These are phyloP conservation scores for Ceratobasidium sp. DNA, from an alignment of 1,284 basidiomycete genomes.

Conservation along the genomic window DNA sequence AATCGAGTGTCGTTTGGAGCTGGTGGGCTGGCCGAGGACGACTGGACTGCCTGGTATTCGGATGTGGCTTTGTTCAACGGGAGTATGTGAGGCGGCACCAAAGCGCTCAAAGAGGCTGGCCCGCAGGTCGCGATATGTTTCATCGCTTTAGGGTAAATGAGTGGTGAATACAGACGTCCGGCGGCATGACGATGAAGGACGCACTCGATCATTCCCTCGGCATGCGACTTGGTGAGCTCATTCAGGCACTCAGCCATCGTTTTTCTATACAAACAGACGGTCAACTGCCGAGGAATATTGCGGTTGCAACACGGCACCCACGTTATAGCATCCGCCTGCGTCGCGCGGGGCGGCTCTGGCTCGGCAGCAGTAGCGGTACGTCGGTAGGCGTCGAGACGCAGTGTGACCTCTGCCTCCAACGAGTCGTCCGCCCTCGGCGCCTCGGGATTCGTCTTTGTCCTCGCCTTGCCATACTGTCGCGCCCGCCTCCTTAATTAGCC, in stretches of 20 bases:
- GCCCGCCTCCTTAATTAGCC: constrained; percentile 2
- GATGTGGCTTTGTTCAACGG: constrained; percentile 69
- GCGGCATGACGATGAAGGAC: background rate
- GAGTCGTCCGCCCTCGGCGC: constrained; percentile 8
- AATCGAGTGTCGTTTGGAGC: constrained; percentile 36
- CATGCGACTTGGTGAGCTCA: constrained; percentile 38
- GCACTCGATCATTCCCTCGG: constrained; percentile 43
- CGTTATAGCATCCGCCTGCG: constrained; percentile 28
- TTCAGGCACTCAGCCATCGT: constrained; percentile 39
- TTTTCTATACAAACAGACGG: constrained; percentile 11
- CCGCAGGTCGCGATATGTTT: constrained; percentile 78
- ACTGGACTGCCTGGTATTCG: constrained; percentile 19
- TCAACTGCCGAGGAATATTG: background rate
- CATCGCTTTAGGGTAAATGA: constrained; percentile 63
- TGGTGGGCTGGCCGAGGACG: background rate
- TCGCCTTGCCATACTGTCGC: constrained; percentile 29
- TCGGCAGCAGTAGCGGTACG: background rate
- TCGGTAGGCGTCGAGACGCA: constrained; percentile 7
- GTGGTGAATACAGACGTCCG: constrained; percentile 1
- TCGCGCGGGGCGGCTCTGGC: constrained; percentile 9
- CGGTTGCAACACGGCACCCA: constrained; percentile 11
- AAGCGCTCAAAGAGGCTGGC: constrained; percentile 81
- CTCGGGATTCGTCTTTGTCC: constrained; percentile 14
- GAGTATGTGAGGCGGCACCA: constrained; percentile 65
- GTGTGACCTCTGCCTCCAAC: constrained; percentile 16